Conservation (phyloP, 1,139 yeast genomes). For the Yamadazyma dushanensis region DNA sequence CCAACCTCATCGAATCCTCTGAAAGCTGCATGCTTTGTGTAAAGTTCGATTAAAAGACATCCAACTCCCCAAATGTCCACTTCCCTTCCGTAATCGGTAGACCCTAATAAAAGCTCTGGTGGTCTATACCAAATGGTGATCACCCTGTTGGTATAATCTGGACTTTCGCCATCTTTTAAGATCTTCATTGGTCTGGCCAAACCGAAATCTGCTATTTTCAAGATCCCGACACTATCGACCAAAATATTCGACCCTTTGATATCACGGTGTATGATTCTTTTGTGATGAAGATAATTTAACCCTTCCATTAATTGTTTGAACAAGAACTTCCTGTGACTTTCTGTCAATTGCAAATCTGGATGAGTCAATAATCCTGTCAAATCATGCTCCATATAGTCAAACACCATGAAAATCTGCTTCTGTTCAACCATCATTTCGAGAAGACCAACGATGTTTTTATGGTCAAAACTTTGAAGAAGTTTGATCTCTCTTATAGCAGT, state of each 20-base stretch:
- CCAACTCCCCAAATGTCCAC: conserved; percentile 99
- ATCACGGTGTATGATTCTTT: conserved; percentile 85
- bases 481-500: conserved; percentile 93
- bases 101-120: conserved; percentile 87
- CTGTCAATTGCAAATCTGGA: conserved; percentile 61
- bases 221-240: conserved; percentile 65
- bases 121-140: conserved; percentile 98
- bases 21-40: conserved; percentile 72
- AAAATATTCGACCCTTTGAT: conserved; percentile 92
- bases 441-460: conserved; percentile 76
- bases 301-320: conserved; percentile 80
- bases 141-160: conserved; percentile 89
- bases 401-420: conserved; percentile 81
- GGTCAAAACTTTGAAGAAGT: conserved; percentile 81
- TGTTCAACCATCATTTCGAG: conserved; percentile 89
- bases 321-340: conserved; percentile 72
- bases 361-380: conserved; percentile 84
- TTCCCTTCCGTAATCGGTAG: conserved; percentile 86
- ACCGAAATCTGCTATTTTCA: conserved; percentile 93
- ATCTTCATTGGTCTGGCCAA: conserved; percentile 79
- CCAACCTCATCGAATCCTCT: conserved; percentile 89
- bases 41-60: conserved; percentile 81
- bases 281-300: conserved; percentile 74
- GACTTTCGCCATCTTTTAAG: conserved; percentile 49
- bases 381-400: conserved; percentile 93